Conservation (phyloP, 768 basidiomycete genomes). For the Mycena vulgaris region DNA sequence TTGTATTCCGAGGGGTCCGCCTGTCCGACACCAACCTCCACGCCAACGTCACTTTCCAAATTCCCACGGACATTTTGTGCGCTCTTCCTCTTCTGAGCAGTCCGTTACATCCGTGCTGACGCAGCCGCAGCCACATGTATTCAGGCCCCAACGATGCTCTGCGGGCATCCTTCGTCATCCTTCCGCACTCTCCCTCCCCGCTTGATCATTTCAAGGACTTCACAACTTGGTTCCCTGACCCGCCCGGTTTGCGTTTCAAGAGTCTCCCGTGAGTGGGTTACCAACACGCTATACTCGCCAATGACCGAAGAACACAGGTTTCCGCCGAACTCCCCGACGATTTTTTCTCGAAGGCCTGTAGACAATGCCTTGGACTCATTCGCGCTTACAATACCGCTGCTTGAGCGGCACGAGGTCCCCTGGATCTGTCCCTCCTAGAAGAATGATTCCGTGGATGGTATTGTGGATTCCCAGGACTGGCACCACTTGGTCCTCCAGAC, state of each 20-base stretch:
- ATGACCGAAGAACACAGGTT: neutral
- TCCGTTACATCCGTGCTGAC: no score
- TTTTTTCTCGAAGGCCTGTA: neutral
- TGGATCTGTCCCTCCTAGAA: neutral
- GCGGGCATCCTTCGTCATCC: constrained; percentile 18
- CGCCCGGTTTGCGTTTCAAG: neutral
- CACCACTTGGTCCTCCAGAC: neutral
- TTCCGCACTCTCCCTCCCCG: neutral
- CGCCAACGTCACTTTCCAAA: constrained; percentile 42
- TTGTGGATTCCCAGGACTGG: neutral
- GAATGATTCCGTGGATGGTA: neutral
- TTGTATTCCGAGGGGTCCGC: constrained; percentile 46
- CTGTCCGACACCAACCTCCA: constrained; percentile 45
- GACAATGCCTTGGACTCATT: neutral
- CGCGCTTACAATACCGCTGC: constrained; percentile 2
- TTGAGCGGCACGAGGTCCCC: no score
- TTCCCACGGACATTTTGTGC: constrained; percentile 52
- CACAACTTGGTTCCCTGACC: constrained; percentile 5
- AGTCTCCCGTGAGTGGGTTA: constrained; percentile 8
- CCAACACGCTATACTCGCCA: no score
- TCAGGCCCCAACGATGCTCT: neutral
- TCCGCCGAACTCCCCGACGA: neutral
- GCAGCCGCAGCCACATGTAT: neutral
- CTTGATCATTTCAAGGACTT: constrained; percentile 8
- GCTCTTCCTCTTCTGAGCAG: neutral